Evolutionary conservation across 139 green algal genomes (phyloP).

Genomic region (Picochlorum sp.): DNA sequence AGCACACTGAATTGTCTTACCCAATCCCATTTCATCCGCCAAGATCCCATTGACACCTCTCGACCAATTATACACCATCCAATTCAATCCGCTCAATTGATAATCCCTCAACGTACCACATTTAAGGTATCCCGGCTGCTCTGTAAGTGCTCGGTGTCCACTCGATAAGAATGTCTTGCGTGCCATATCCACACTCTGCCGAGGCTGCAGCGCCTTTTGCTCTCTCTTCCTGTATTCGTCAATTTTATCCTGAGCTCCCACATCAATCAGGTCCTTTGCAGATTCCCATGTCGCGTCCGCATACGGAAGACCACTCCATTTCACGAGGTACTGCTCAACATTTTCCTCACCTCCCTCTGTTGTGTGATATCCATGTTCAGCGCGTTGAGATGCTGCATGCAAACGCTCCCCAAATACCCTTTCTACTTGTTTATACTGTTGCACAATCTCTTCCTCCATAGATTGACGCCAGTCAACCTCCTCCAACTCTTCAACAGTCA

Average conservation of each 20-base stretch:
- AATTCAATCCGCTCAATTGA: constrained; percentile 87
- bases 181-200: constrained; percentile 43
- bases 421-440: constrained; percentile 65
- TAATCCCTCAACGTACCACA: constrained; percentile 80
- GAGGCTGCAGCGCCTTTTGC: constrained; percentile 33
- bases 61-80: constrained; percentile 67
- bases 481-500: constrained; percentile 81
- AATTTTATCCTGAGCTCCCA: constrained; percentile 31
- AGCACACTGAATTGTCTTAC: constrained; percentile 78
- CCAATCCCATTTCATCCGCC: constrained; percentile 89
- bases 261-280: constrained; percentile 29
- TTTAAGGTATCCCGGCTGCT: background rate
- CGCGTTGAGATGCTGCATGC: background rate
- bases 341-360: constrained; percentile 13
- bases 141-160: background rate
- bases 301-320: constrained; percentile 92
- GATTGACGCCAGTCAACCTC: constrained; percentile 68
- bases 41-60: constrained; percentile 82
- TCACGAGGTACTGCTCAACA: constrained; percentile 61
- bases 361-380: constrained; percentile 6
- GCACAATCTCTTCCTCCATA: constrained; percentile 80
- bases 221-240: constrained; percentile 50
- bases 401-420: constrained; percentile 42
- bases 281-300: constrained; percentile 83
- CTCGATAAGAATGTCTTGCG: constrained; percentile 43